These are phyloP conservation scores for Kandelia obovata DNA, from an alignment of 345 rosid genomes.

Conservation along the genomic window DNA sequence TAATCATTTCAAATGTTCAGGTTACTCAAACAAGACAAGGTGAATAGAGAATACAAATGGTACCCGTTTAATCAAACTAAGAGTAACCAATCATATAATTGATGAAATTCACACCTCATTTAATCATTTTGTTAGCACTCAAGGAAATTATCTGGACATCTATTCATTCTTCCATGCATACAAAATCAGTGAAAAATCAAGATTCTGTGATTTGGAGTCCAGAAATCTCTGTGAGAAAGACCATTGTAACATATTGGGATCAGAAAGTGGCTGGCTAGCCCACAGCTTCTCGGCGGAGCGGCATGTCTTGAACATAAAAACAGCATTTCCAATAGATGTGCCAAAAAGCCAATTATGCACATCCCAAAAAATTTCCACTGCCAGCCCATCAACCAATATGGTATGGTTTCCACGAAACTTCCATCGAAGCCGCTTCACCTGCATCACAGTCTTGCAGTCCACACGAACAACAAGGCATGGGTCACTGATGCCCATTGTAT, in stretches of 20 bases:
- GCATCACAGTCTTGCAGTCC: conserved; percentile 75
- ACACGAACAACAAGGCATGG: conserved; percentile 66
- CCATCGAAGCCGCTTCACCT: conserved; percentile 74
- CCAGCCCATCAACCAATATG: conserved; percentile 65
- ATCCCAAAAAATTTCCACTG: conserved; percentile 89
- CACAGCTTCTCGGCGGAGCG: conserved; percentile 66
- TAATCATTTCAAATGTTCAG: conserved; percentile 30
- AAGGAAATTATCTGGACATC: conserved; percentile 29
- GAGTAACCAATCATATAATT: conserved; percentile 39
- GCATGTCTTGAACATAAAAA: conserved; percentile 88
- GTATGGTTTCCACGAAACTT: conserved; percentile 85
- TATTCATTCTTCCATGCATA: conserved; percentile 94
- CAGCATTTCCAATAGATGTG: conserved; percentile 66
- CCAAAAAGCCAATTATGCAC: conserved; percentile 89
- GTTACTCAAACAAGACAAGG: conserved; percentile 21
- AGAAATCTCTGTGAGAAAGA: conserved; percentile 63
- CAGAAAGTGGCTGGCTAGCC: conserved; percentile 53
- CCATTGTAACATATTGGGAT: conserved; percentile 42
- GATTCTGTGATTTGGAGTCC: conserved; percentile 62
- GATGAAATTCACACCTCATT: conserved; percentile 45
- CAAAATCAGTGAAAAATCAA: conserved; percentile 74
- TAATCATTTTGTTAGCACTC: conserved; percentile 45
- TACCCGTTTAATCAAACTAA: conserved; percentile 31
- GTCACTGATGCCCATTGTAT: conserved; percentile 44
- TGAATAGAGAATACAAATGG: conserved; percentile 24